Evolutionary conservation across 23 red algal species (phyloP), one percentile per base, ranked within the genome.

Genomic region (Cyanidiococcus yangmingshanensis): DNA sequence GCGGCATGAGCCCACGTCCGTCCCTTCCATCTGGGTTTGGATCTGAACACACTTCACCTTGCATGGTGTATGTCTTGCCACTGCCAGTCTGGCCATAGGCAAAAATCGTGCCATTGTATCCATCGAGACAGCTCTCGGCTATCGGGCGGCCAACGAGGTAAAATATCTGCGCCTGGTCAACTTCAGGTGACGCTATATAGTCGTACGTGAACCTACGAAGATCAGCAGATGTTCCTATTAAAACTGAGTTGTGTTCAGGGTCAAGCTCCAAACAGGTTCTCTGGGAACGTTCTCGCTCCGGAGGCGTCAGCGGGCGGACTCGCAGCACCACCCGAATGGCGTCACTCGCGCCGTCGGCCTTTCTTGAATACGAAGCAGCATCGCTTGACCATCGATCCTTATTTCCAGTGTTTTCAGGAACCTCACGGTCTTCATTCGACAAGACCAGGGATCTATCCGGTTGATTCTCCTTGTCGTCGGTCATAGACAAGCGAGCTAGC

Each of bases 21-120:
- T 59, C 68, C 39, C 0, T 26, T 40, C 2, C 7, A 35, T 40
- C 38, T 38, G 45, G 18, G 29, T 50, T 16, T 39, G 58, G 21
- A 35, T 57, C 34, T 54, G 39, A 18, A 1, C 34, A 74, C 0
- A 58, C 83, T 0, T 74, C 85, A 2, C 88, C 88, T 35, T 89
- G 38, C 94, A 98, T 98, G 39, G 88, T 91, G 59, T 98, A 83
- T 37, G 94, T 91, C 75, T 98, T 98, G 35, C 94, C 94, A 0
- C 83, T 83, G 0, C 83, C 80, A 16, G 94, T 98, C 67, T 98
- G 94, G 0, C 94, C 94, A 41, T 98, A 98, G 18, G 94, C 94
- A 75, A 98, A 98, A 63, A 98, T 59, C 7, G 78, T 81, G n/a
- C 78, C 78, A 59, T 81, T 81, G n/a, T 81, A 81, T 2, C 78